Evolutionary conservation across 148 eudicot genomes (phyloP), one percentile per base, ranked within the genome.

Genomic region (Fallopia convolvulus): DNA sequence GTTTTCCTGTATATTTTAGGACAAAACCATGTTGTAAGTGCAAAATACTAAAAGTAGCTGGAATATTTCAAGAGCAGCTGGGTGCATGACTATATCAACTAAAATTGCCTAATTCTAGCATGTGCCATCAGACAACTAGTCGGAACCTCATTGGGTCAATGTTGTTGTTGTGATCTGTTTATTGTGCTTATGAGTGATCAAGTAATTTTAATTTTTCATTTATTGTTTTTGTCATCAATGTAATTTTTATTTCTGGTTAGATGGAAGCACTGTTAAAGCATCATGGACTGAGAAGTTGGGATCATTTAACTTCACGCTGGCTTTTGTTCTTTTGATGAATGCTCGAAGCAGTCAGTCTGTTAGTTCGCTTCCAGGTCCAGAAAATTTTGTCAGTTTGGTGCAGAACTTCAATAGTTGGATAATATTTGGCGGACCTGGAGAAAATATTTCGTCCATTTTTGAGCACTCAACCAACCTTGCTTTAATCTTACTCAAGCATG

Each of bases 331-430:
- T 8, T 77, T 86, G 70, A 71, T 89, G 78, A 86, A 88, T 82
- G 71, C 75, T 66, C 86, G 77, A 80, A 79, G 77, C 75, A 70
- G 79, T 74, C 86, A 71, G 21, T 83, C 82, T 78, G 72, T 74
- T 49, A 78, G 80, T 80, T 72, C 71, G 74, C 89, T 92, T 82
- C 89, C 89, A 50, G 78, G 83, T 82, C 91, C 97, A 55, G 78
- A 78, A 75, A 83, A 80, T 80, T 77, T 90, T 81, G 78, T 81
- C 58, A 83, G 76, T 80, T 84, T 87, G 74, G 85, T 88, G 50
- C 85, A 80, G 46, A 88, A 85, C 48, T 90, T 91, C 81, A 86
- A 90, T 76, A 88, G 97, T 83, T 95, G 99, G 99, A 88, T 93
- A 76, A 80, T 93, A 42, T 89, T 91, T 87, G 99, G 99, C 53